These are phyloP conservation scores for Sporothrix euskadiensis DNA, from an alignment of 2,329 filamentous ascomycete genomes.

Conservation along the genomic window DNA sequence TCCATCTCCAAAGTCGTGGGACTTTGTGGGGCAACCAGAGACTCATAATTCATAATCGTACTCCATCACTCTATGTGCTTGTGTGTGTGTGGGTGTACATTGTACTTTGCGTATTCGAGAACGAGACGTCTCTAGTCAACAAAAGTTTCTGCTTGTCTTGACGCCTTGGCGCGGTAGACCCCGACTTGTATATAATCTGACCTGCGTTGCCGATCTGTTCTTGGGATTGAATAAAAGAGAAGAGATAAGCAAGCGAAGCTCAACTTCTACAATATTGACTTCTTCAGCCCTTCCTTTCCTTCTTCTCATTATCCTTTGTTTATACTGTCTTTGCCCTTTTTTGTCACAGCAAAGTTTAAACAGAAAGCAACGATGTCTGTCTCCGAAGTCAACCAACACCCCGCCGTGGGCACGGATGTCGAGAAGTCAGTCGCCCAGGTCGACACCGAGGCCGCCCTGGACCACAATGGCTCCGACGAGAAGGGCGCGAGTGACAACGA, in stretches of 20 bases:
- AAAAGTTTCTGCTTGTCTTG: background rate
- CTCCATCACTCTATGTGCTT: background rate
- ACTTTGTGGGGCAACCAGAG: background rate
- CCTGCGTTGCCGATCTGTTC: slow-evolving; percentile 6
- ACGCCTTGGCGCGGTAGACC: background rate
- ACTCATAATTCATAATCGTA: background rate
- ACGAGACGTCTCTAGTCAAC: background rate
- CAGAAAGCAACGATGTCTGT: background rate
- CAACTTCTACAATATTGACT: background rate
- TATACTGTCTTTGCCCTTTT: background rate
- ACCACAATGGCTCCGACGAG: background rate
- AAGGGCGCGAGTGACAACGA: background rate
- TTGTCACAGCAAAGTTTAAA: background rate
- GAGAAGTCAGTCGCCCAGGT: slow-evolving; percentile 4
- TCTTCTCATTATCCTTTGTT: background rate
- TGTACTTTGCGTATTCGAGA: background rate
- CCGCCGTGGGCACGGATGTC: background rate
- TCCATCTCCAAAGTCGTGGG: background rate
- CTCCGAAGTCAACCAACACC: background rate
- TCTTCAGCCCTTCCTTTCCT: background rate
- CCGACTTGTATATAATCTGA: slow-evolving; percentile 11
- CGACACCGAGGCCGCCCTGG: background rate
- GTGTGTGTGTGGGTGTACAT: background rate
- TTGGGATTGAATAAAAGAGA: background rate
- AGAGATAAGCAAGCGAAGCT: background rate